A percentile compares a stretch with the other conserved stretches of the same genome.
Conservation (phyloP, 805 yeast species). For the Metschnikowia santaceciliae region DNA sequence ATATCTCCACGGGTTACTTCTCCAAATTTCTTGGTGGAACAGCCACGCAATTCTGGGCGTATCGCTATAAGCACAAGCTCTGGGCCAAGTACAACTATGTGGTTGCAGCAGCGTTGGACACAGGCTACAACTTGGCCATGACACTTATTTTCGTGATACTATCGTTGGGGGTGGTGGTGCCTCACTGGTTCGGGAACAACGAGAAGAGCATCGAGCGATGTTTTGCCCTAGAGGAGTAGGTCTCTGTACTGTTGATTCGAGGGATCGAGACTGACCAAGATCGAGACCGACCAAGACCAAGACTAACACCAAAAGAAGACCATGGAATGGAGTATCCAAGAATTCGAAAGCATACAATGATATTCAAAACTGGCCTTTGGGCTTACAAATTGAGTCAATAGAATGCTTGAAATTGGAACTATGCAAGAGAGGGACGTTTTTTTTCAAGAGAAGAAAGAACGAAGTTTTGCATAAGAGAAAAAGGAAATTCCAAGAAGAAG, state of each 20-base stretch:
- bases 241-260: too few relatives aligned
- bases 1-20: constrained; percentile 46
- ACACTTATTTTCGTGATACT: constrained; percentile 36
- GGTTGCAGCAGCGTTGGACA: constrained; percentile 49
- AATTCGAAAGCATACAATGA: too few relatives aligned
- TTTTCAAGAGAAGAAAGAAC: too few relatives aligned
- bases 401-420: too few relatives aligned
- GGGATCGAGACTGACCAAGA: neutral
- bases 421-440: too few relatives aligned
- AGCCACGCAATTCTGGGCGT: constrained; percentile 43
- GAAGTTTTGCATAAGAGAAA: too few relatives aligned
- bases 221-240: constrained; percentile 29
- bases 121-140: constrained; percentile 45
- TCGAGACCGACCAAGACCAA: neutral
- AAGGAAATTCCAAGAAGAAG: too few relatives aligned
- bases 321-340: neutral
- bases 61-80: constrained; percentile 31
- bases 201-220: constrained; percentile 42
- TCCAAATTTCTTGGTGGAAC: constrained; percentile 49
- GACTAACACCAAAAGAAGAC: neutral
- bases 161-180: constrained; percentile 27
- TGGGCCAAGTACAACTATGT: constrained; percentile 47
- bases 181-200: constrained; percentile 51
- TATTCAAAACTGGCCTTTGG: too few relatives aligned
- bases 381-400: too few relatives aligned